Percentiles rank a stretch among this genome's conserved stretches.
Evolutionary conservation across 352 stramenopile genomes (phyloP).

Genomic region (Halophytophthora polymorphica): DNA sequence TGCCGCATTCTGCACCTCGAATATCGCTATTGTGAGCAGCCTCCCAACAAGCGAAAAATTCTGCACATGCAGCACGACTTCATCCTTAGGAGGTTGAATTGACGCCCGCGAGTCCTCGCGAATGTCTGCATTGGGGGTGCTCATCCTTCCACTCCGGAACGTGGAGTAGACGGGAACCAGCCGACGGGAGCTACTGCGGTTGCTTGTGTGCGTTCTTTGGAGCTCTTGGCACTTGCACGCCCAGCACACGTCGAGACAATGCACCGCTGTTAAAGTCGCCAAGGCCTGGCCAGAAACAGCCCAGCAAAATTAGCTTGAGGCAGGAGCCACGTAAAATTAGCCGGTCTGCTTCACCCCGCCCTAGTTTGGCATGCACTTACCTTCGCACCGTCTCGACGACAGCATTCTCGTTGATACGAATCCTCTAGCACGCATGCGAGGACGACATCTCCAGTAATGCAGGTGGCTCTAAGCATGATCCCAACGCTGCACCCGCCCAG

Average conservation of each 20-base stretch:
- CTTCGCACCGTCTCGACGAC: too few relatives aligned
- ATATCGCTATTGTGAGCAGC: conserved; percentile 32
- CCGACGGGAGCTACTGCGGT: too few relatives aligned
- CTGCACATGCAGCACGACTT: conserved; percentile 35
- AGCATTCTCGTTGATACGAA: too few relatives aligned
- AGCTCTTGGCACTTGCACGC: background rate
- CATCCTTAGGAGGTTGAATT: conserved; percentile 14
- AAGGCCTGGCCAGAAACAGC: background rate
- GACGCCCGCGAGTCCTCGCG: conserved; percentile 2
- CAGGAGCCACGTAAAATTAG: conserved; percentile 10
- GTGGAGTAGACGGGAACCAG: background rate
- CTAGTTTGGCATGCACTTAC: too few relatives aligned
- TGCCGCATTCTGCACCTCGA: conserved; percentile 23
- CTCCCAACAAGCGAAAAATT: conserved; percentile 33
- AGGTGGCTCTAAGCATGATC: too few relatives aligned
- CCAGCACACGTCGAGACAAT: background rate
- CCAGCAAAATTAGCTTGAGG: background rate
- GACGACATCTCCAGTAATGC: too few relatives aligned
- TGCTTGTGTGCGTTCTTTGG: background rate
- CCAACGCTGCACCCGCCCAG: too few relatives aligned
- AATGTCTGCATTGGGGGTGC: background rate
- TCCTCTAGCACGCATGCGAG: too few relatives aligned
- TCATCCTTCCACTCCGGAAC: conserved; percentile 11
- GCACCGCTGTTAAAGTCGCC: too few relatives aligned
- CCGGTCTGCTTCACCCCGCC: conserved; percentile 5